phyloP scores from a whole-genome alignment of 2,329 filamentous ascomycete genomes.

The Pyricularia sp. region DNA sequence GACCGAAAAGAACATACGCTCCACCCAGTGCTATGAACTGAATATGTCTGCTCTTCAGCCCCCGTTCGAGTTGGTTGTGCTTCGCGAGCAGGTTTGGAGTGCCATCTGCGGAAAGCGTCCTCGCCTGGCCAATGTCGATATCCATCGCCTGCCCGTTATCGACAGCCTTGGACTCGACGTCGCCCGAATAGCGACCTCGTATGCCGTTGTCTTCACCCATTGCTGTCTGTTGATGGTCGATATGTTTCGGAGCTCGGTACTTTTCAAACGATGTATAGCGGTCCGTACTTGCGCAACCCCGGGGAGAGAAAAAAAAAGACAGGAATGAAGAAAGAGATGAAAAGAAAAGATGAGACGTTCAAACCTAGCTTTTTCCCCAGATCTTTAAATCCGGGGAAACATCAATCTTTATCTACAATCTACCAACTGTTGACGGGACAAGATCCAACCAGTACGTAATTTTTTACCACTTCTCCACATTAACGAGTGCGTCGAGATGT shows the following conservation, averaged over 20 bases:
- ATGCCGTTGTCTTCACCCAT: neutral
- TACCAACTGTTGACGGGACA: neutral
- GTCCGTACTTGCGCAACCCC: neutral
- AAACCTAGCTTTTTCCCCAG: neutral
- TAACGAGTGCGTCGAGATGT: neutral
- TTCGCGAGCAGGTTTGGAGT: slow-evolving; percentile 15
- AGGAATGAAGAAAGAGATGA: neutral
- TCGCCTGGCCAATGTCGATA: slow-evolving; percentile 1
- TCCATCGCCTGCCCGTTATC: neutral
- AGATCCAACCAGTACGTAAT: neutral
- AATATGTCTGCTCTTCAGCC: slow-evolving; percentile 18
- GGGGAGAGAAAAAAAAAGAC: neutral
- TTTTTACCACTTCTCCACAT: neutral
- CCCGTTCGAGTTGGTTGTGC: slow-evolving; percentile 19
- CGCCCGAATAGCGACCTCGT: neutral
- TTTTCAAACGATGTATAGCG: neutral
- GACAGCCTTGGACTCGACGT: slow-evolving; percentile 4
- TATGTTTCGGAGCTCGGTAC: neutral
- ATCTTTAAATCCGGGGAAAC: neutral
- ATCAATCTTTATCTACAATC: neutral
- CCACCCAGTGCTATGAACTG: slow-evolving; percentile 23
- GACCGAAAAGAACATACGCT: neutral
- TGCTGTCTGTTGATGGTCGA: neutral
- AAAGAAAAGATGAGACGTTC: neutral
- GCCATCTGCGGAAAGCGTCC: slow-evolving; percentile 2